Base-by-base conservation (phyloP, 2,329 filamentous ascomycete species). In the Fusarium dimerum region DNA sequence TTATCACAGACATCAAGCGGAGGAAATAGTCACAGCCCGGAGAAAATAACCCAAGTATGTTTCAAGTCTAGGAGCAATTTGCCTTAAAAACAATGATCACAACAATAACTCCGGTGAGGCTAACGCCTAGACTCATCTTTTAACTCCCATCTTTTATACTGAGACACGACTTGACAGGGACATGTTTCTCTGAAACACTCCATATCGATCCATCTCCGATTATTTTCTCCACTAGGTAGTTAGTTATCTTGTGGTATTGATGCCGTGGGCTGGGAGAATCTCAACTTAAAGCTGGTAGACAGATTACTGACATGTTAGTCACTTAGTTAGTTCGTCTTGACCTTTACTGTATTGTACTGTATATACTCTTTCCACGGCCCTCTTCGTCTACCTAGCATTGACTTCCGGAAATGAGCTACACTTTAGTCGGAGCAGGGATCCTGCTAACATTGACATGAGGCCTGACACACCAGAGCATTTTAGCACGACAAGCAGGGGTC, bases 371-470 rank as follows among this genome's bases (percentile, higher is more conserved):
- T 45, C 48, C 49, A 44, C 45, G 41, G 16, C 36, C 48, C 48
- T 42, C 42, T 40, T 32, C 42, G 51, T 54, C 20, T 38, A 60
- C 53, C 20, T 38, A 60, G 63, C 63, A 66, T 65, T 61, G 47
- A 60, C 41, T 40, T 18, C 48, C 63, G 63, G 63, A 66, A 59
- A 66, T 66, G 63, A 66, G 63, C 46, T 64, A 50, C 59, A 56
- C 51, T 48, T 45, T 41, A 29, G 50, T 51, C 18, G 20, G 20
- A 50, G 43, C 63, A 66, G 63, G 63, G 63, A 63, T 66, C 50
- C 36, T 30, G 62, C 60, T 61, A 61, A 63, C 60, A 60, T 64
- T 59, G 59, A 63, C 60, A 57, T 65, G 61, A 66, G 61, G 56
- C 64, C 56, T 54, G 53, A 26, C 20, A 26, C 20, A n/a, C n/a